Percentiles rank a stretch among this genome's conserved stretches.
These are phyloP conservation scores for Silene noctiflora DNA, from an alignment of 179 eudicot genomes.

Conservation along the genomic window DNA sequence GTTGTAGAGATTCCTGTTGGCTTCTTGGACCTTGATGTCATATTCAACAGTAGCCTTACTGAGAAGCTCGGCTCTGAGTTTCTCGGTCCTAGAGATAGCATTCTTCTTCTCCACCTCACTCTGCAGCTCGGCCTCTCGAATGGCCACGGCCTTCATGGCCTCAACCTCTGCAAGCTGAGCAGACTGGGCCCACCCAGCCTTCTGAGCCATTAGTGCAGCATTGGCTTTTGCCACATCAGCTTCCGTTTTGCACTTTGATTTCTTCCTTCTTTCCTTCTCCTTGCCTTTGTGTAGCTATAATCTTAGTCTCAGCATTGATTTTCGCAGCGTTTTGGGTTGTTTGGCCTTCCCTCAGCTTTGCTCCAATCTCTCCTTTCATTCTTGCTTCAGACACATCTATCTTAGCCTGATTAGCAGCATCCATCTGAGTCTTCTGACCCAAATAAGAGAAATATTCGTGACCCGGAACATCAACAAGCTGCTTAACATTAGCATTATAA, in stretches of 20 bases:
- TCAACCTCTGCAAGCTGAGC: slow-evolving; percentile 34
- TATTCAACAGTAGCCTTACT: slow-evolving; percentile 39
- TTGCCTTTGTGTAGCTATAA: slow-evolving; percentile 30
- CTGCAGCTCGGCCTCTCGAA: slow-evolving; percentile 12
- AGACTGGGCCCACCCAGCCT: slow-evolving; percentile 28
- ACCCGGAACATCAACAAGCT: slow-evolving; percentile 39
- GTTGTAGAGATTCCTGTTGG: slow-evolving; percentile 27
- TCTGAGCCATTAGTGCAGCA: slow-evolving; percentile 30
- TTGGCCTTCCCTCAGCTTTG: too few species aligned
- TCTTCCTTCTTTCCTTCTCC: slow-evolving; percentile 42
- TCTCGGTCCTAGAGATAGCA: slow-evolving; percentile 12
- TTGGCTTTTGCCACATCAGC: slow-evolving; percentile 40
- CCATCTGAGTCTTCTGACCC: slow-evolving; percentile 45
- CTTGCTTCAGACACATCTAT: too few species aligned
- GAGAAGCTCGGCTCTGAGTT: not conserved
- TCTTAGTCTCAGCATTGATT: slow-evolving; percentile 40
- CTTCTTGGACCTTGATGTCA: slow-evolving; percentile 27
- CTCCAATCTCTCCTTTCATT: too few species aligned
- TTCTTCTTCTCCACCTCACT: slow-evolving; percentile 38
- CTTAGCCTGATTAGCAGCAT: slow-evolving; percentile 39
- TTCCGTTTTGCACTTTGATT: slow-evolving; percentile 32
- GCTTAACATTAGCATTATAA: slow-evolving; percentile 44
- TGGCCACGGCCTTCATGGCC: slow-evolving; percentile 30
- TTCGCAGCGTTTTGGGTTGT: slow-evolving; percentile 4
- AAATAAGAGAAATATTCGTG: slow-evolving; percentile 45